phyloP scores from a whole-genome alignment of 805 yeast species.

The Candida michaelii region DNA sequence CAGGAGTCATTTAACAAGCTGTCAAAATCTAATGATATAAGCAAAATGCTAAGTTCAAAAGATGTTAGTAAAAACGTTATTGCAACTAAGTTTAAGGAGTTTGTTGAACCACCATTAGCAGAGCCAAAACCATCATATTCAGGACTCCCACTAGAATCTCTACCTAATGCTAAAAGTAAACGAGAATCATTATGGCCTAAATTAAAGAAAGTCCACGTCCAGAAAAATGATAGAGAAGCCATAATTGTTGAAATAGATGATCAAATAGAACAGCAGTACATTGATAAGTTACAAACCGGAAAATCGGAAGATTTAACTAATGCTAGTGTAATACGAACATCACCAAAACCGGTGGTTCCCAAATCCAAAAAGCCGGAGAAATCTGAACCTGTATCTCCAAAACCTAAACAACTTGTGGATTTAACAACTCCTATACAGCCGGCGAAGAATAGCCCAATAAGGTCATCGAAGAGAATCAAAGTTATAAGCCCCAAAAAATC shows the following conservation, averaged over 20 bases:
- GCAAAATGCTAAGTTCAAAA: background rate
- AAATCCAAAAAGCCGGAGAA: too few relatives aligned
- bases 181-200: conserved; percentile 57
- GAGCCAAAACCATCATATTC: conserved; percentile 60
- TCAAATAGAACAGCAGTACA: conserved; percentile 13
- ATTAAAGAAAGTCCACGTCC: conserved; percentile 17
- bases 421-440: conserved; percentile 2
- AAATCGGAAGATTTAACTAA: conserved; percentile 13
- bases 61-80: background rate
- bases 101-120: conserved; percentile 60
- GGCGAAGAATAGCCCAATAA: conserved; percentile 12
- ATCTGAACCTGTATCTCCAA: conserved; percentile 6
- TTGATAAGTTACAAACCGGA: conserved; percentile 16
- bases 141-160: conserved; percentile 70
- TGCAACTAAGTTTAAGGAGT: conserved; percentile 15
- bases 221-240: conserved; percentile 14
- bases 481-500: conserved; percentile 33
- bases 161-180: conserved; percentile 60
- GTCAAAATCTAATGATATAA: background rate
- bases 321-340: conserved; percentile 21
- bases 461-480: conserved; percentile 25
- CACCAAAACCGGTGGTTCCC: background rate
- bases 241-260: conserved; percentile 8
- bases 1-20: background rate
- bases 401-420: conserved; percentile 1